Percentiles rank a stretch among this genome's conserved stretches.
phyloP scores from a whole-genome alignment of 1,139 yeast species.

The Yamadazyma kanchanaburiensis region DNA sequence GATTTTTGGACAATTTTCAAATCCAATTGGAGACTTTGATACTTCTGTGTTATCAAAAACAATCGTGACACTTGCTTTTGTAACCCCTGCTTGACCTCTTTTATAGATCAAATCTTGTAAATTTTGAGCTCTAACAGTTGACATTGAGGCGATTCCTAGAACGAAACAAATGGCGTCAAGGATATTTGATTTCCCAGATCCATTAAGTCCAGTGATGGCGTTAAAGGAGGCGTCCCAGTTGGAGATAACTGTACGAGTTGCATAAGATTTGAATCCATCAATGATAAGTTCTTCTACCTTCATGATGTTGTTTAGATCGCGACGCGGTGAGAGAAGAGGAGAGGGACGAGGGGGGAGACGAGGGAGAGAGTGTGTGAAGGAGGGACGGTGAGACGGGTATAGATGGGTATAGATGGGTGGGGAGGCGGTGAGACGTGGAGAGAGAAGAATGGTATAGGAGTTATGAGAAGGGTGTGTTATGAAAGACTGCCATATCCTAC shows the following conservation, averaged over 20 bases:
- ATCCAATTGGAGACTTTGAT: conserved; percentile 80
- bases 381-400: no score
- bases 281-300: conserved; percentile 92
- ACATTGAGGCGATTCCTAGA: conserved; percentile 92
- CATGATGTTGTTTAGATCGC: conserved; percentile 45
- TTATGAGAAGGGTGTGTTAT: no score
- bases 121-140: conserved; percentile 90
- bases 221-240: conserved; percentile 96
- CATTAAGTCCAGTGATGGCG: conserved; percentile 96
- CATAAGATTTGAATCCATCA: conserved; percentile 97
- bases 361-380: no score
- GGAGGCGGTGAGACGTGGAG: no score
- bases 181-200: conserved; percentile 95
- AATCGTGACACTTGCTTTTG: conserved; percentile 94
- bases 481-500: no score
- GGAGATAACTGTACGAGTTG: conserved; percentile 92
- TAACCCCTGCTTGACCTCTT: conserved; percentile 97
- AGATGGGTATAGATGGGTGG: no score
- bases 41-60: conserved; percentile 86
- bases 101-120: conserved; percentile 92
- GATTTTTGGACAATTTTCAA: conserved; percentile 73
- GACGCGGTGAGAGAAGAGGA: no score
- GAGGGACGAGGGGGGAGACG: no score
- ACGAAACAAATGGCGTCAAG: conserved; percentile 97
- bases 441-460: no score